Evolutionary conservation across 176 grass and related monocot species (phyloP).

Genomic region (Triticum timopheevii): DNA sequence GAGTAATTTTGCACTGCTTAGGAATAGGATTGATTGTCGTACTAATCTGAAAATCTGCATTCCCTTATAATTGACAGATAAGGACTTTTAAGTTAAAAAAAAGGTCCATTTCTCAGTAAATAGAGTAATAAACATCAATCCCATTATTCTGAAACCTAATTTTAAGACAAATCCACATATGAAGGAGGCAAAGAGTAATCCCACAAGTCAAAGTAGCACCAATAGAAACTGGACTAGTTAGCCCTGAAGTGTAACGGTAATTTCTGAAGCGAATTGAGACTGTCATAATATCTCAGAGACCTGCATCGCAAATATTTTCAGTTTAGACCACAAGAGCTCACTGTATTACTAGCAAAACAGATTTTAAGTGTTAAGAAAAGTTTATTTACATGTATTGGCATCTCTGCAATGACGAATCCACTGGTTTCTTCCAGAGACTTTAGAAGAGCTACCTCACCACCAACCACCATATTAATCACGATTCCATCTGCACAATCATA

Average conservation of each 20-base stretch:
- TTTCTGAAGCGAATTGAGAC: neutral
- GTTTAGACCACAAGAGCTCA: slow-evolving; percentile 20
- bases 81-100: neutral
- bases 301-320: slow-evolving; percentile 42
- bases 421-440: slow-evolving; percentile 80
- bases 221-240: neutral
- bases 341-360: slow-evolving; percentile 5
- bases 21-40: neutral
- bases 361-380: neutral
- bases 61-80: neutral
- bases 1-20: neutral
- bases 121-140: neutral
- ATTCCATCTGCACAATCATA: slow-evolving; percentile 66
- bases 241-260: neutral
- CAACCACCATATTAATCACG: slow-evolving; percentile 96
- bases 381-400: slow-evolving; percentile 97
- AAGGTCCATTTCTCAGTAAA: neutral
- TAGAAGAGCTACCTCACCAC: slow-evolving; percentile 75
- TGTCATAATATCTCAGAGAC: slow-evolving; percentile 85
- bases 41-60: neutral
- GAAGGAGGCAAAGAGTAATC: neutral
- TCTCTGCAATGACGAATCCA: slow-evolving; percentile 78
- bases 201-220: slow-evolving; percentile 3
- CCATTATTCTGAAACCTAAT: neutral
- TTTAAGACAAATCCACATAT: neutral